A percentile compares a stretch with the other conserved stretches of the same genome.
Conservation (phyloP, 139 green algal genomes). For the Desmodesmus armatus region DNA sequence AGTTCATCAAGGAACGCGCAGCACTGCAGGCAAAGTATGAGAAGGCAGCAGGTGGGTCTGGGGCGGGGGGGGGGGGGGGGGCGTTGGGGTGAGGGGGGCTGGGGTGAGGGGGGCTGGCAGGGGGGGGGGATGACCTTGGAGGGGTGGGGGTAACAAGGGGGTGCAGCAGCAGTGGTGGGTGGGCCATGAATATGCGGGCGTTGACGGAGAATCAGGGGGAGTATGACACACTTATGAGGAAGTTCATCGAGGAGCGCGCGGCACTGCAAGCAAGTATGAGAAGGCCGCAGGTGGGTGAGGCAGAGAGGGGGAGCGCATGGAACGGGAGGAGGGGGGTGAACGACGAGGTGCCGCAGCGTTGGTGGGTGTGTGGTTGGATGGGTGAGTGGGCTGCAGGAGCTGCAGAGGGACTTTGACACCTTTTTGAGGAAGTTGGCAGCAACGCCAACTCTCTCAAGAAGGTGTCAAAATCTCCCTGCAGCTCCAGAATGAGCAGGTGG, state of each 20-base stretch:
- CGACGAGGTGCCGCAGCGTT: too few relatives aligned
- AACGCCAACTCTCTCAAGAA: constrained; percentile 51
- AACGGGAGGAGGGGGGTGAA: too few relatives aligned
- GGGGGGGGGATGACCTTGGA: too few relatives aligned
- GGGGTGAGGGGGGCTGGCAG: too few relatives aligned
- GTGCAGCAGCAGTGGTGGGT: too few relatives aligned
- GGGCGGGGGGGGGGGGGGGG: too few relatives aligned
- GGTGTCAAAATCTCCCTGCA: constrained; percentile 55
- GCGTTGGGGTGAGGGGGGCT: too few relatives aligned
- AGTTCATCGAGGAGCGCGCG: constrained; percentile 62
- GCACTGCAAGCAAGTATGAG: constrained; percentile 62
- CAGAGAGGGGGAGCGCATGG: too few relatives aligned
- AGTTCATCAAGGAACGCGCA: constrained; percentile 63
- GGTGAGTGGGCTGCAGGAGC: constrained; percentile 62
- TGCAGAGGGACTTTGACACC: constrained; percentile 57
- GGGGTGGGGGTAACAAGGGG: too few relatives aligned
- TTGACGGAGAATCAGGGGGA: constrained; percentile 64
- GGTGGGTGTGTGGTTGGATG: too few relatives aligned
- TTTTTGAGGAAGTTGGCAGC: constrained; percentile 52
- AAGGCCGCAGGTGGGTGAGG: constrained; percentile 59
- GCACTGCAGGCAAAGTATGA: constrained; percentile 64
- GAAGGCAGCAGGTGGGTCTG: constrained; percentile 57
- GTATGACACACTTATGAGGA: constrained; percentile 48
- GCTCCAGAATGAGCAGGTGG: too few relatives aligned
- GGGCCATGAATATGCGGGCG: too few relatives aligned